These are phyloP conservation scores for Colletotrichum sublineola DNA, from an alignment of 2,329 filamentous ascomycete species.

Conservation along the genomic window DNA sequence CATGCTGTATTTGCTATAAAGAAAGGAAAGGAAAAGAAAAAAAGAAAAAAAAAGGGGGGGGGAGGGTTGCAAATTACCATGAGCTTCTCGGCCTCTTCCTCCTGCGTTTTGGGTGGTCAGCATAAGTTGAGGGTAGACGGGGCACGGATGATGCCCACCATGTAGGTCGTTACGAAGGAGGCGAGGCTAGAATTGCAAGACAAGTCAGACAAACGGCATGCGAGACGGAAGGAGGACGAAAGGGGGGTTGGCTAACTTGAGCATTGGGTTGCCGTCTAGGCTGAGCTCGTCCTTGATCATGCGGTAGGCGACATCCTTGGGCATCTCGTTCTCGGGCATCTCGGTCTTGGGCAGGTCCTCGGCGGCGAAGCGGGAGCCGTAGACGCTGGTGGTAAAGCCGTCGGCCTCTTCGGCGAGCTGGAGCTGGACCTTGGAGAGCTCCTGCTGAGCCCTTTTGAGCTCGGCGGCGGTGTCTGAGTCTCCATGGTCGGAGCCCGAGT, in stretches of 20 bases:
- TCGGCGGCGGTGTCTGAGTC: conserved; percentile 20
- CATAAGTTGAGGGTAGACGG: conserved; percentile 18
- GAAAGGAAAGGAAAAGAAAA: too few species aligned
- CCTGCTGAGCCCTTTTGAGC: conserved; percentile 29
- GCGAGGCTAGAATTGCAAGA: conserved; percentile 72
- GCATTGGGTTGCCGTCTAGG: conserved; percentile 90
- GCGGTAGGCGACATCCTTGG: conserved; percentile 90
- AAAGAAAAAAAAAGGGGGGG: too few species aligned
- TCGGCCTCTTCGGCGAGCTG: conserved; percentile 66
- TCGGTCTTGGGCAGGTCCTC: conserved; percentile 84
- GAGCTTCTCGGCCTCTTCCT: conserved; percentile 95
- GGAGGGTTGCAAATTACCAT: conserved; percentile 67
- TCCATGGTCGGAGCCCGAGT: conserved; percentile 31
- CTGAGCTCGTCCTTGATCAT: conserved; percentile 97
- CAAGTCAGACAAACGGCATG: neutral
- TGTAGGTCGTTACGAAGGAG: conserved; percentile 96
- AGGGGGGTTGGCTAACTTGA: conserved; percentile 70
- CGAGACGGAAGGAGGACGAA: neutral
- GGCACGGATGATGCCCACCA: conserved; percentile 67
- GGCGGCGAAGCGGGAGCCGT: conserved; percentile 86
- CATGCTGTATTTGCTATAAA: too few species aligned
- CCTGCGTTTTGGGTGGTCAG: conserved; percentile 60
- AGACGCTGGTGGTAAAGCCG: conserved; percentile 82
- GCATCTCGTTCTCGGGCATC: conserved; percentile 94
- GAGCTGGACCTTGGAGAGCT: conserved; percentile 41